Evolutionary conservation across 2,329 filamentous ascomycete genomes (phyloP).

Genomic region (Trichoderma sp.): DNA sequence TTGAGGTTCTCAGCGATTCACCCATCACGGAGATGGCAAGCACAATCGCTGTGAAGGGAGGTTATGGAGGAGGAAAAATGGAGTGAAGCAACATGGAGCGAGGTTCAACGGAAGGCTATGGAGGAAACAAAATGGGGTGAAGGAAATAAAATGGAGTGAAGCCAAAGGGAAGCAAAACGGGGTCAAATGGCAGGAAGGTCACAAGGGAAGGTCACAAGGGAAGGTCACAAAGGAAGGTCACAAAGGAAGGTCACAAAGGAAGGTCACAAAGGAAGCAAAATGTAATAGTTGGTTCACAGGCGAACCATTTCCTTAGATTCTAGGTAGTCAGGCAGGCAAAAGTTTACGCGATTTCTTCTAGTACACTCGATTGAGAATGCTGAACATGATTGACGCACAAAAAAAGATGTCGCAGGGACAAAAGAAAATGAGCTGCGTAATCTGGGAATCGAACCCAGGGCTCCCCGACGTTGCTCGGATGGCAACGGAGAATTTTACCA

Average conservation of each 20-base stretch:
- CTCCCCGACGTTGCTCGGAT: constrained; percentile 32
- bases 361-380: neutral
- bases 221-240: neutral
- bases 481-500: constrained; percentile 34
- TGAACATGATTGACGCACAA: neutral
- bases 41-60: constrained; percentile 35
- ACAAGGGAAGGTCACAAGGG: neutral
- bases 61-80: constrained; percentile 24
- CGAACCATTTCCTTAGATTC: neutral
- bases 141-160: neutral
- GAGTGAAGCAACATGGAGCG: neutral
- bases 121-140: neutral
- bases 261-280: neutral
- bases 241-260: neutral
- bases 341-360: neutral
- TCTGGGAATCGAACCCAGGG: constrained; percentile 36
- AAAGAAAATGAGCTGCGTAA: constrained; percentile 1
- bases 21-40: constrained; percentile 39
- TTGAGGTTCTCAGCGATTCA: constrained; percentile 45
- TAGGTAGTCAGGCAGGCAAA: neutral
- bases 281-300: neutral
- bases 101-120: neutral
- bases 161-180: neutral
- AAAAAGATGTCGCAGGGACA: neutral
- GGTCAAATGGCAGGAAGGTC: no score